Conservation (phyloP, 805 yeast species). For the Starmerella bacillaris region DNA sequence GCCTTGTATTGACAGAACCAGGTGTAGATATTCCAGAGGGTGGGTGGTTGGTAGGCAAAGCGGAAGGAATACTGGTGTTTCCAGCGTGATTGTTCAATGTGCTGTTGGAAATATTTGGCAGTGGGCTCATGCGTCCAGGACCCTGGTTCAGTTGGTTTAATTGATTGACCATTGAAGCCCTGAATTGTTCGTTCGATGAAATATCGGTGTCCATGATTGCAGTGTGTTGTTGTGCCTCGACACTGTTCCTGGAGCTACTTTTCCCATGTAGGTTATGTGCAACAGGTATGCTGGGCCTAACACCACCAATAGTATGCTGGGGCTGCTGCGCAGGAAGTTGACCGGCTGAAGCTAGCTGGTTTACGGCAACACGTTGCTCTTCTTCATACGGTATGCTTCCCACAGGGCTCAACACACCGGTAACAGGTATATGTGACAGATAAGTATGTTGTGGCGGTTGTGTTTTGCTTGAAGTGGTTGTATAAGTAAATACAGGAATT, state of each 20-base stretch:
- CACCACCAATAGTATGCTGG: conserved; percentile 12
- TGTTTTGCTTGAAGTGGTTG: neutral
- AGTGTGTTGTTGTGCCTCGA: too few species aligned
- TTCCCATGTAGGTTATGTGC: conserved; percentile 11
- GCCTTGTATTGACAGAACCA: too few species aligned
- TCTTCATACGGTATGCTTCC: conserved; percentile 15
- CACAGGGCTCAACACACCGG: conserved; percentile 13
- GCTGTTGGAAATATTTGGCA: too few species aligned
- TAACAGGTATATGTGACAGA: conserved; percentile 16
- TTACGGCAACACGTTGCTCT: conserved; percentile 15
- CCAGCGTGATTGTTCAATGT: too few species aligned
- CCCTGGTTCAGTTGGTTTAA: too few species aligned
- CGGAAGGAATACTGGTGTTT: too few species aligned
- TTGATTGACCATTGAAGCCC: too few species aligned
- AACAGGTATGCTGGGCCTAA: conserved; percentile 10
- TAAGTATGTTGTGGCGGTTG: conserved; percentile 14
- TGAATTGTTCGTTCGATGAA: too few species aligned
- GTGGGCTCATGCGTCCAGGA: too few species aligned
- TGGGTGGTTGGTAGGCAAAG: too few species aligned
- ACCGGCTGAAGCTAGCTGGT: conserved; percentile 14
- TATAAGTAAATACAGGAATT: conserved; percentile 4
- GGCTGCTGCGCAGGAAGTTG: conserved; percentile 11
- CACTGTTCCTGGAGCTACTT: neutral
- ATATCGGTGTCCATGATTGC: too few species aligned
- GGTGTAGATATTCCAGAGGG: too few species aligned